Base-by-base conservation (phyloP, 1,284 basidiomycete genomes). In the Ceratorhiza oryzae-sativae region DNA sequence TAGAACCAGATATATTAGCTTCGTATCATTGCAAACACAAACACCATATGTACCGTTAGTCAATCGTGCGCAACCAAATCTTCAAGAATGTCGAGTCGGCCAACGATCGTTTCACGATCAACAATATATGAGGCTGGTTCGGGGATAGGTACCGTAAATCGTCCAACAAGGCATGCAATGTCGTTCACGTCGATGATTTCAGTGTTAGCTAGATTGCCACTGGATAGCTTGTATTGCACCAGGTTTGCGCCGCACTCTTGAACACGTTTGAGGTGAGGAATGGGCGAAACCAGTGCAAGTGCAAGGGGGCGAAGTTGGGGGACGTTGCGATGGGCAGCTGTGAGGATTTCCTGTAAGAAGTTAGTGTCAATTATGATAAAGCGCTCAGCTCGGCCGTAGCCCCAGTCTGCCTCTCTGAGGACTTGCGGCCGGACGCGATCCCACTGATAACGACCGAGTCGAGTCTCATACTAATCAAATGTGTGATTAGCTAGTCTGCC, bases 101-200 rank as follows among this genome's bases (percentile, higher is more conserved):
- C 59, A 2, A 62, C 60, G 13, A 62, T 45, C 4, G 72, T 74
- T 56, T 76, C 78, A 4, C 78, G 71, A 68, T 79, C 78, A 49
- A 78, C 73, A 39, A 79, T 77, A n/a, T 74, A 75, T 75, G 75
- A 78, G 15, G 56, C 20, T 3, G 23, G 12, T 20, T 71, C 58
- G 5, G 74, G 61, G 34, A 71, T 71, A 1, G 32, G 39, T 4
- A 23, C 27, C n/a, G 15, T 62, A 9, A 78, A 56, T 0, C 78
- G 75, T 18, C 75, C 58, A 42, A 74, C 73, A 56, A 45, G 71
- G 36, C 71, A 78, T 13, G 73, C 71, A 56, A 76, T 77, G 10
- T 72, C 58, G 39, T 72, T 59, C n/a, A 76, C 68, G 59, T 79
- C 78, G 1, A 78, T 73, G 30, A 77, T 56, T 25, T 76, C 20